Evolutionary conservation across 208 protist species (phyloP).

Genomic region (Trypanosoma lewisi): DNA sequence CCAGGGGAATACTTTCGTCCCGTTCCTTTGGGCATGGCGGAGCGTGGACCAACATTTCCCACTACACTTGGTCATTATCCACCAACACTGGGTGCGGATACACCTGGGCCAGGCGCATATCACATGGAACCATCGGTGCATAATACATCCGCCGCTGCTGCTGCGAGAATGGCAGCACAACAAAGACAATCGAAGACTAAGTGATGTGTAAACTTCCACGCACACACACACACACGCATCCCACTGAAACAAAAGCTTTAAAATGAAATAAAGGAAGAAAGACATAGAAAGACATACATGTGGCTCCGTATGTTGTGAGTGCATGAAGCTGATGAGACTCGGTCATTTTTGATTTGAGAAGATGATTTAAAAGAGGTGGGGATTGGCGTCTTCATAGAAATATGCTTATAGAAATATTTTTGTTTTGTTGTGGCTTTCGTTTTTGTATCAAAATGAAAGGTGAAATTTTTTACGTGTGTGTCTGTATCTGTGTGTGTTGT

Average conservation of each 20-base stretch:
- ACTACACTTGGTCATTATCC: not conserved
- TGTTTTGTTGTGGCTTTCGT: not conserved
- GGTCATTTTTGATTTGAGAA: not conserved
- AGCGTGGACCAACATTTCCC: constrained; percentile 23
- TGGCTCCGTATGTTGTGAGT: not conserved
- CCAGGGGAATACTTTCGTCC: constrained; percentile 21
- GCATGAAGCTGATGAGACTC: not conserved
- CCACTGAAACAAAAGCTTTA: too few species aligned
- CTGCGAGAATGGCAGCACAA: not conserved
- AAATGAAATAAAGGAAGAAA: too few species aligned
- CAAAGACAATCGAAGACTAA: not conserved
- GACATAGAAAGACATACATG: too few species aligned
- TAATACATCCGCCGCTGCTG: not conserved
- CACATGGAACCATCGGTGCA: not conserved
- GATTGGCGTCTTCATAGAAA: not conserved
- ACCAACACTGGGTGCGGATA: constrained; percentile 7
- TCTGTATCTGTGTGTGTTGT: too few species aligned
- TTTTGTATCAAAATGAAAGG: not conserved
- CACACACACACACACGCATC: not conserved
- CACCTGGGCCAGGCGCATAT: constrained; percentile 25
- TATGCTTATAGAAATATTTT: not conserved
- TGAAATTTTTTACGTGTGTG: constrained; percentile 13
- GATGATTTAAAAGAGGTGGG: not conserved
- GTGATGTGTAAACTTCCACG: not conserved
- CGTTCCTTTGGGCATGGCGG: constrained; percentile 8